Conservation (phyloP, 2,329 filamentous ascomycete species). For the Cladosporium oxysporum region DNA sequence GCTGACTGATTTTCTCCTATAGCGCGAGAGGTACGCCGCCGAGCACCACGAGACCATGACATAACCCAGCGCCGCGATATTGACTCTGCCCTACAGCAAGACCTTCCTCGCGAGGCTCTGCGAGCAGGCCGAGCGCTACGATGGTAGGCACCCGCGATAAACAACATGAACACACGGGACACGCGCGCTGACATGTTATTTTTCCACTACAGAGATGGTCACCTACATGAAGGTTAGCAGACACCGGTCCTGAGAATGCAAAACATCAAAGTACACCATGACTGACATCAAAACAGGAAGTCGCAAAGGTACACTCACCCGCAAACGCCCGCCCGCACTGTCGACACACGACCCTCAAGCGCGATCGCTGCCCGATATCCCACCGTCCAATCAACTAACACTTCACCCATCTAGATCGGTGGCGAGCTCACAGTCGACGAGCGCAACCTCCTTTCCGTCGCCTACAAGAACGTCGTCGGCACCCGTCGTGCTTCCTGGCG, state of each 20-base stretch:
- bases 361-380: conserved; percentile 13
- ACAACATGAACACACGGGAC: neutral
- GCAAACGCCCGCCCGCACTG: conserved; percentile 21
- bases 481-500: conserved; percentile 98
- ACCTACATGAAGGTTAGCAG: conserved; percentile 88
- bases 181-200: conserved; percentile 28
- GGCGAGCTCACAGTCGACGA: conserved; percentile 70
- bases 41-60: conserved; percentile 22
- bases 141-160: conserved; percentile 63
- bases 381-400: conserved; percentile 11
- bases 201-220: conserved; percentile 75
- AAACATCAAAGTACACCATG: conserved; percentile 18
- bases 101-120: conserved; percentile 99
- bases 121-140: conserved; percentile 99
- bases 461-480: conserved; percentile 99
- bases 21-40: conserved; percentile 52
- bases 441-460: conserved; percentile 92
- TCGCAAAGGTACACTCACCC: conserved; percentile 72
- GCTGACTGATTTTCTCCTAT: conserved; percentile 43
- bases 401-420: conserved; percentile 52
- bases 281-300: conserved; percentile 65
- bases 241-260: neutral
- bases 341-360: conserved; percentile 6
- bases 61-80: conserved; percentile 1
- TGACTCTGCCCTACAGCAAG: conserved; percentile 69